Base-by-base conservation (phyloP, 1,284 basidiomycete genomes). In the Fistulinella staudtii region DNA sequence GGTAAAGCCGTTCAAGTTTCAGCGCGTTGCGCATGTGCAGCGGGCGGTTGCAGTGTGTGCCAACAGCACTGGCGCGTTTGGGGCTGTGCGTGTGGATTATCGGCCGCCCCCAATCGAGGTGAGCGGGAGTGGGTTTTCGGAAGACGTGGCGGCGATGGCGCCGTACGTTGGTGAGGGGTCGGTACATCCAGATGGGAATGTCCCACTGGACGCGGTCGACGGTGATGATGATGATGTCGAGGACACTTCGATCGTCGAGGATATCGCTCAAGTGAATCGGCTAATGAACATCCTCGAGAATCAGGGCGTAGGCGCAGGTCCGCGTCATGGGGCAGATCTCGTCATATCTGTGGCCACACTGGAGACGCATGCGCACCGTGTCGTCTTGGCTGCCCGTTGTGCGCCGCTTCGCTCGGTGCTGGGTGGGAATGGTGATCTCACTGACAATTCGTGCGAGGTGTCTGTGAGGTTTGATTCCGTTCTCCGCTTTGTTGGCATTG, bases 51-150 rank as follows among this genome's bases (percentile, higher is more conserved):
- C 79, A 31, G 96, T 99, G 4, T 85, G 83, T 38, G 85, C 89
- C 3, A 98, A 93, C 58, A 87, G 82, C 48, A 86, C 89, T 0
- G 95, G 95, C 4, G 89, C 90, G 0, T 94, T 92, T 64, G 93
- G 85, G 3, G 94, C 91, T 0, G 71, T 99, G 36, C 77, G 87
- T 20, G 75, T 85, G 4, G 92, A 96, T 51, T 85, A 82, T 36
- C 66, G 67, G 22, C 79, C 87, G 0, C 70, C 69, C 1, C 68
- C 75, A 13, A 82, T 97, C 37, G 61, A 64, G 1, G 58, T 88
- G 8, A 64, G 67, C 0, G 89, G 89, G 2, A 75, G 77, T 39
- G 68, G 68, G 1, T 66, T 96, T 18, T 71, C 78, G 5, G 76
- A 86, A 39, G 90, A 94, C 60, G 53, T 96, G 39, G 76, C 76